A percentile compares a stretch with the other conserved stretches of the same genome.
Evolutionary conservation across 345 rosid species (phyloP).

Genomic region (Carallia pectinifolia): DNA sequence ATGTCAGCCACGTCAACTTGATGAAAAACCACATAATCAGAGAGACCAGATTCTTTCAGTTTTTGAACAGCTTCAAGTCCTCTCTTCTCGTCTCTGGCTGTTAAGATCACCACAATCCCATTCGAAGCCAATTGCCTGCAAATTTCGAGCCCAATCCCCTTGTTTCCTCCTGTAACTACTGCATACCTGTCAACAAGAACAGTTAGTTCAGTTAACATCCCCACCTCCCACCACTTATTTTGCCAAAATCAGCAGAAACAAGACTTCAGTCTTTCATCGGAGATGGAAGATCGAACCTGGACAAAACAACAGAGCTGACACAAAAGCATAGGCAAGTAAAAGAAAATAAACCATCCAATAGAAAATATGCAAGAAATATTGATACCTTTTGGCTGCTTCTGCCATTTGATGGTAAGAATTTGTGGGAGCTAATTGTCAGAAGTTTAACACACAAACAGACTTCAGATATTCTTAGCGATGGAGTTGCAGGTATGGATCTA

Average conservation of each 20-base stretch:
- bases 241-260: too few relatives aligned
- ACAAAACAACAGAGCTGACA: too few relatives aligned
- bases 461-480: too few relatives aligned
- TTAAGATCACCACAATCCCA: conserved; percentile 12
- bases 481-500: too few relatives aligned
- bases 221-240: too few relatives aligned
- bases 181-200: conserved; percentile 19
- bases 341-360: neutral
- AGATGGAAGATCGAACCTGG: too few relatives aligned
- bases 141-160: conserved; percentile 32
- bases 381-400: neutral
- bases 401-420: neutral
- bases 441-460: too few relatives aligned
- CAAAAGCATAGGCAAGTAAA: neutral
- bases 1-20: conserved; percentile 17
- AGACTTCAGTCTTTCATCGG: too few relatives aligned
- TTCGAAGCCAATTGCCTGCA: conserved; percentile 15
- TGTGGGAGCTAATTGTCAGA: too few relatives aligned
- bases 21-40: conserved; percentile 18
- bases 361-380: too few relatives aligned
- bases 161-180: conserved; percentile 35
- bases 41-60: conserved; percentile 2
- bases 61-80: conserved; percentile 14
- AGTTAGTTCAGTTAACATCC: too few relatives aligned
- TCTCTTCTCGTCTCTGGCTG: conserved; percentile 16